A percentile compares a stretch with the other conserved stretches of the same genome.
Evolutionary conservation across 306 rosid species (phyloP).

Genomic region (Pterocarpus santalinus): DNA sequence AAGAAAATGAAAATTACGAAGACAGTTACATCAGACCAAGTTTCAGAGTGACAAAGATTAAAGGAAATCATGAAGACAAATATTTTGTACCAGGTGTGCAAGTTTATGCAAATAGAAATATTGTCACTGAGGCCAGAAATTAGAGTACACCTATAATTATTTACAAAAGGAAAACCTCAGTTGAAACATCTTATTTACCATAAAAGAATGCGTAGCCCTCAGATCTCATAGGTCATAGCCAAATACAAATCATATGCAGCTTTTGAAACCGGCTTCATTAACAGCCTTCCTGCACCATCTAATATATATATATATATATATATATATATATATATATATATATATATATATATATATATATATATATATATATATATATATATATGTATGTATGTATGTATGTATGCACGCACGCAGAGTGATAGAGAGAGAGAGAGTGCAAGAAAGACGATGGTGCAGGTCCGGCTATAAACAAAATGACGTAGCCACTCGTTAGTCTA

Average conservation of each 20-base stretch:
- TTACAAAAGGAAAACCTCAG: background rate
- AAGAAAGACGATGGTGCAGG: constrained; percentile 14
- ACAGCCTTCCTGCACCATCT: constrained; percentile 43
- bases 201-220: background rate
- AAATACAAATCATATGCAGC: constrained; percentile 3
- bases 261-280: constrained; percentile 20
- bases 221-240: constrained; percentile 34
- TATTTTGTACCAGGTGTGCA: background rate
- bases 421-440: constrained; percentile 11
- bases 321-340: background rate
- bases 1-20: too few relatives aligned
- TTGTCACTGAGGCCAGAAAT: background rate
- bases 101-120: too few relatives aligned
- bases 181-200: background rate
- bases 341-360: background rate
- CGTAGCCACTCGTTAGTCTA: constrained; percentile 32
- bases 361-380: background rate
- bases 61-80: too few relatives aligned
- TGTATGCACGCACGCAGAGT: background rate
- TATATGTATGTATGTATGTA: background rate
- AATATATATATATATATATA: background rate
- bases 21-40: too few relatives aligned
- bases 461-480: constrained; percentile 17
- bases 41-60: too few relatives aligned
- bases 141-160: background rate